Conservation (phyloP, 129 eudicot species). For the Escallonia herrerae region DNA sequence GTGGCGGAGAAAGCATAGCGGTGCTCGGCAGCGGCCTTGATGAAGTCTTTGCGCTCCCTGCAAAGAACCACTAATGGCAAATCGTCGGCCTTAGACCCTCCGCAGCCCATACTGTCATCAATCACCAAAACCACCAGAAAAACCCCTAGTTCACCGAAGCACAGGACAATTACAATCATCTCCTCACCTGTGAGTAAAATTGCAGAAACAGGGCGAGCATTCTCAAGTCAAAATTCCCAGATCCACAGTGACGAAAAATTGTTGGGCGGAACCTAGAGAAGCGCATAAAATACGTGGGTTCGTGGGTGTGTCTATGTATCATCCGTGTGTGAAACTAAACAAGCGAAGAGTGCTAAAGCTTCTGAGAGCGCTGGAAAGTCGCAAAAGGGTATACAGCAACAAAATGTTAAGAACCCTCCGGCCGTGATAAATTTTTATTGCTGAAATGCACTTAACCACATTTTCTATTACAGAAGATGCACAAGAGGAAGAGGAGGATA, state of each 20-base stretch:
- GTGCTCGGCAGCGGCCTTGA: conserved; percentile 72
- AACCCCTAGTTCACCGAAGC: conserved; percentile 15
- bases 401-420: too few species aligned
- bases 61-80: conserved; percentile 69
- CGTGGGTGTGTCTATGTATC: not conserved
- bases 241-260: conserved; percentile 9
- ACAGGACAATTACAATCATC: conserved; percentile 9
- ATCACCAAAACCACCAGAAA: conserved; percentile 6
- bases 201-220: conserved; percentile 5
- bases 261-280: not conserved
- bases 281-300: too few species aligned
- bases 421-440: too few species aligned
- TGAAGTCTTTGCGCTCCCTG: conserved; percentile 55
- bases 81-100: conserved; percentile 70
- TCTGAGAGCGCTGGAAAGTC: too few species aligned
- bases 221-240: conserved; percentile 1
- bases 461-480: not conserved
- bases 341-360: not conserved
- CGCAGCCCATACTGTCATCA: conserved; percentile 57
- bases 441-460: too few species aligned
- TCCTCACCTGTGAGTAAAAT: conserved; percentile 8
- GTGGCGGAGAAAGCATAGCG: conserved; percentile 77
- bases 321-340: too few species aligned
- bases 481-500: not conserved
- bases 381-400: too few species aligned